A percentile compares a stretch with the other conserved stretches of the same genome.
Conservation (phyloP, 768 basidiomycete genomes). For the Coprinopsis sp. region DNA sequence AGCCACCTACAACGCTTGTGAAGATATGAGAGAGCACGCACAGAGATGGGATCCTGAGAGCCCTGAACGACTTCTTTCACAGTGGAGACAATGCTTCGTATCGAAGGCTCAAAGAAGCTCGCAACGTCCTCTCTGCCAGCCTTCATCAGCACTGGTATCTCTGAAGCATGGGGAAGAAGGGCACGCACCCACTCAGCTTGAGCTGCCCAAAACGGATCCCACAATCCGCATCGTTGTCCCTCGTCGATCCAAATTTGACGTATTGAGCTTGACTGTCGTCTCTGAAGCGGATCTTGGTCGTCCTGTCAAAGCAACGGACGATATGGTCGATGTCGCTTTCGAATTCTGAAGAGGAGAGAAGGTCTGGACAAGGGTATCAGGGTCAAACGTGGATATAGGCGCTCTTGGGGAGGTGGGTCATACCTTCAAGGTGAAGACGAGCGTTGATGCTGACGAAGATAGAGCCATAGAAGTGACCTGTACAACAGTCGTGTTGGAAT, state of each 20-base stretch:
- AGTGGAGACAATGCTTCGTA: slow-evolving; percentile 17
- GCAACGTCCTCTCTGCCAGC: slow-evolving; percentile 12
- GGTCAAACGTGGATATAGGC: too few relatives aligned
- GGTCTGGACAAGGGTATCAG: slow-evolving; percentile 3
- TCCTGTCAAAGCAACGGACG: slow-evolving; percentile 37
- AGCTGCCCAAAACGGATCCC: slow-evolving; percentile 45
- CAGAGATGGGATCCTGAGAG: too few relatives aligned
- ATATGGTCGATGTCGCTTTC: slow-evolving; percentile 15
- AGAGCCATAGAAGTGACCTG: slow-evolving; percentile 45
- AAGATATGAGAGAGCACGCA: too few relatives aligned
- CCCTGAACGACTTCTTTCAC: too few relatives aligned
- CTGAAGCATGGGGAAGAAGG: background rate
- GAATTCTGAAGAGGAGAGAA: slow-evolving; percentile 8
- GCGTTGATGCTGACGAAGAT: slow-evolving; percentile 44
- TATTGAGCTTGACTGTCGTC: slow-evolving; percentile 35
- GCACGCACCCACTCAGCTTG: slow-evolving; percentile 32
- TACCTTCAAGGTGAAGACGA: slow-evolving; percentile 32
- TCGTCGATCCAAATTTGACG: slow-evolving; percentile 42
- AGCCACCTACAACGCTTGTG: too few relatives aligned
- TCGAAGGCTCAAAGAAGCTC: slow-evolving; percentile 17
- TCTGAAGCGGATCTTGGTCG: slow-evolving; percentile 42
- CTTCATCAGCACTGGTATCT: background rate
- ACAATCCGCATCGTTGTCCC: slow-evolving; percentile 35
- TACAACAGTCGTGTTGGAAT: background rate
- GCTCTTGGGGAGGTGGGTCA: too few relatives aligned